Conservation (phyloP, 108 stramenopile genomes). For the Cyclostephanos invisitatus region DNA sequence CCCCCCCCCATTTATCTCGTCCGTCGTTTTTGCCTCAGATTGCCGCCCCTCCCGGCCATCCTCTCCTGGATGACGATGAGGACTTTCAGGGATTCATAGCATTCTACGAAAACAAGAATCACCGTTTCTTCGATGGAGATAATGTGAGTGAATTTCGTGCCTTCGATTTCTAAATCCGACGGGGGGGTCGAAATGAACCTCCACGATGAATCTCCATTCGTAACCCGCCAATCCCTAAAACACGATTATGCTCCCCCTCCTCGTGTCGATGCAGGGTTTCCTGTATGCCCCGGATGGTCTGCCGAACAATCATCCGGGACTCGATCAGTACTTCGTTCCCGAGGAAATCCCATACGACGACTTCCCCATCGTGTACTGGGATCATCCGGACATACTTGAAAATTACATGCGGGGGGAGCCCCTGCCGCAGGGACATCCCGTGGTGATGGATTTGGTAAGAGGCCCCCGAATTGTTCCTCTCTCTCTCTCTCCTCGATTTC, state of each 20-base stretch:
- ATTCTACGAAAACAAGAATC: conserved; percentile 2
- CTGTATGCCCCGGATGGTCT: neutral
- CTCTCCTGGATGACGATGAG: conserved; percentile 8
- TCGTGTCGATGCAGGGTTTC: neutral
- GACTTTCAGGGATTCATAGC: conserved; percentile 15
- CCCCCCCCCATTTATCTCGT: no score
- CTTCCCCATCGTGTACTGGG: conserved; percentile 2
- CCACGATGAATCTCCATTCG: no score
- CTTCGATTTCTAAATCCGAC: neutral
- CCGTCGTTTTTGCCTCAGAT: conserved; percentile 7
- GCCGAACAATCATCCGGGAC: conserved; percentile 4
- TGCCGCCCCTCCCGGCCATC: conserved; percentile 4
- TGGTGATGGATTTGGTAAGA: neutral
- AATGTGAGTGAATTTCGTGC: neutral
- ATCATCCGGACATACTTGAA: conserved; percentile 3
- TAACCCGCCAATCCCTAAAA: no score
- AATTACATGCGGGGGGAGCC: neutral
- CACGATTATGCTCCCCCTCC: no score
- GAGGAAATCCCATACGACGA: neutral
- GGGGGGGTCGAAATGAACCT: no score
- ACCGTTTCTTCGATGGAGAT: conserved; percentile 13
- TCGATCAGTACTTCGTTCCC: neutral
- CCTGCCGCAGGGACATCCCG: conserved; percentile 1
- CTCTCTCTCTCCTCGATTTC: neutral
- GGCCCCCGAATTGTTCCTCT: no score